These are phyloP conservation scores for Fusarium subtropicale DNA, from an alignment of 2,329 filamentous ascomycete species.

Conservation along the genomic window DNA sequence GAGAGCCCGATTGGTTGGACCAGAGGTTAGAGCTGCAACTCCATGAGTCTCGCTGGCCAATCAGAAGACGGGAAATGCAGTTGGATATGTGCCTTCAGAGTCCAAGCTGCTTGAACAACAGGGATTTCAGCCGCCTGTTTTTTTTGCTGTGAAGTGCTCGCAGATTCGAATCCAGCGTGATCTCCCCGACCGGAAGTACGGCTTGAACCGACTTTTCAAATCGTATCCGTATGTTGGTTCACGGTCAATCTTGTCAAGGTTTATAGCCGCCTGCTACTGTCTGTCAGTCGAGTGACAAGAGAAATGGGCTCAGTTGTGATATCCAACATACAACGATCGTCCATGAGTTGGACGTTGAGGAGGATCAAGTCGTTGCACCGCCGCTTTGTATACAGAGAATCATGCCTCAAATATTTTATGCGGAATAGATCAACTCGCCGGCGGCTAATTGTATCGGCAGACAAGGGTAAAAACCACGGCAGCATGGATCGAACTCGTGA, in stretches of 20 bases:
- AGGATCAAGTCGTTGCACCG: neutral
- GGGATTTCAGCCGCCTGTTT: conserved; percentile 24
- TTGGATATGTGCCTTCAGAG: conserved; percentile 35
- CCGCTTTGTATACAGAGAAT: neutral
- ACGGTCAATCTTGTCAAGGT: conserved; percentile 23
- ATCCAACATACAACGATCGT: conserved; percentile 2
- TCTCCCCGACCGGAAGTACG: conserved; percentile 10
- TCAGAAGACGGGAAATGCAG: conserved; percentile 25
- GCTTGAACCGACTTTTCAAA: conserved; percentile 4
- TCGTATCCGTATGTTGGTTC: neutral
- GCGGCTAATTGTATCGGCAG: conserved; percentile 1
- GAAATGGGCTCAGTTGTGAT: conserved; percentile 33
- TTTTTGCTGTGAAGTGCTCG: conserved; percentile 27
- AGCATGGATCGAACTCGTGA: neutral
- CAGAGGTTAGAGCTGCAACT: conserved; percentile 31
- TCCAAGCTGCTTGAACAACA: conserved; percentile 20
- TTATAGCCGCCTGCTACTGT: conserved; percentile 39
- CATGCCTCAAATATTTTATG: neutral
- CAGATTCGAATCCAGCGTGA: conserved; percentile 29
- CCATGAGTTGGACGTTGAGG: conserved; percentile 9
- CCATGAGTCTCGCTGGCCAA: conserved; percentile 42
- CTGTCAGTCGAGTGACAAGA: conserved; percentile 33
- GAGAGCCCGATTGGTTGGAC: conserved; percentile 45
- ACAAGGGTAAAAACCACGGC: neutral
- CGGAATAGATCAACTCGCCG: neutral